Evolutionary conservation across 2,329 filamentous ascomycete species (phyloP), one percentile per base, ranked within the genome.

Genomic region (Phaeosphaeria sp.): DNA sequence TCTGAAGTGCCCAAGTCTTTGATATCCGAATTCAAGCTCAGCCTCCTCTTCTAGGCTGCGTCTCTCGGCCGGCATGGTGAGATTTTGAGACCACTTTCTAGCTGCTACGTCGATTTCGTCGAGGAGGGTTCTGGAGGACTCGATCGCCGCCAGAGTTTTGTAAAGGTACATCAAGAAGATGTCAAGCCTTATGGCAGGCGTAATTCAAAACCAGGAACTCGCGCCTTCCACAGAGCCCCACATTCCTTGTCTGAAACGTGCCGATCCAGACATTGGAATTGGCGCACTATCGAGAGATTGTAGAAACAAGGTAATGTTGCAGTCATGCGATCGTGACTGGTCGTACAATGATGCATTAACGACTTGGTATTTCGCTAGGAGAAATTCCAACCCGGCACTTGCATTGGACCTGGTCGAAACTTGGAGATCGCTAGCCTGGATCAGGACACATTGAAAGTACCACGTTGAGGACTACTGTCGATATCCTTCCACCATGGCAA

Each of bases 381-480:
- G 30, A 36, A 3, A 13, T 36, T 13, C 15, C 11, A 13, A 36
- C 11, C 51, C 60, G 61, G 59, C 58, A 61, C 17, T 63, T 61
- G 53, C 48, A 63, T 65, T 67, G 63, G 64, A 60, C 59, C 62
- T 53, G 24, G 51, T 49, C 7, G n/a, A 22, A 18, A 20, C n/a
- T 7, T 36, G 11, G 30, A 36, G 11, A 13, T 7, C 30, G 30
- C 5, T 13, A 36, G n/a, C n/a, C n/a, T n/a, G n/a, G n/a, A n/a
- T n/a, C n/a, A n/a, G n/a, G n/a, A n/a, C n/a, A n/a, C n/a, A n/a
- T n/a, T n/a, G n/a, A n/a, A n/a, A n/a, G n/a, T n/a, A n/a, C n/a
- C n/a, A n/a, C n/a, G n/a, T n/a, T n/a, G n/a, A n/a, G n/a, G n/a
- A n/a, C n/a, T n/a, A n/a, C n/a, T n/a, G n/a, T n/a, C n/a, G n/a